Percentiles rank a stretch among this genome's conserved stretches.
Evolutionary conservation across 129 eudicot genomes (phyloP).

Genomic region (Glebionis coronaria): DNA sequence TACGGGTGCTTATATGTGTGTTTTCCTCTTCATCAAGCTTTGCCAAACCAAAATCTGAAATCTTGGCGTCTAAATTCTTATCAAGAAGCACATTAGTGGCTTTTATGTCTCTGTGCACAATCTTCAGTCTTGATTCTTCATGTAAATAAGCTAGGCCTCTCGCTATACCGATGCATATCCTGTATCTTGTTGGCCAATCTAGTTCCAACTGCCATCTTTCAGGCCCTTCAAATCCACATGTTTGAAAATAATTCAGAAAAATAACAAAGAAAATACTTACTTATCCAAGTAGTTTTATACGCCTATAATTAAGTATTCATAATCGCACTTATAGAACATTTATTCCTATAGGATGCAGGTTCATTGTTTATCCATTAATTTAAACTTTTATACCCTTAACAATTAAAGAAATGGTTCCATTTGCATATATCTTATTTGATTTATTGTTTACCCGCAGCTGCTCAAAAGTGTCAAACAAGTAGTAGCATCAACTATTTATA

Average conservation of each 20-base stretch:
- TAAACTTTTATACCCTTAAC: too few species aligned
- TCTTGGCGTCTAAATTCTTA: conserved; percentile 53
- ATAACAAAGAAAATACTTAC: not conserved
- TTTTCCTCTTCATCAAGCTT: conserved; percentile 73
- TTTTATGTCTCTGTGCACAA: conserved; percentile 75
- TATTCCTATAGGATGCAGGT: not conserved
- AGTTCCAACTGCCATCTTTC: conserved; percentile 44
- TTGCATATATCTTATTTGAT: too few species aligned
- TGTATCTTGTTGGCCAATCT: conserved; percentile 70
- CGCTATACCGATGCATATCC: conserved; percentile 62
- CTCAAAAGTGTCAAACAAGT: too few species aligned
- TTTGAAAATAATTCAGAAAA: conserved; percentile 8
- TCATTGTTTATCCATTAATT: too few species aligned
- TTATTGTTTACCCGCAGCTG: too few species aligned
- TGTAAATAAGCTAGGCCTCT: conserved; percentile 69
- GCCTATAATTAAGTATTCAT: not conserved
- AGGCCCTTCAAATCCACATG: conserved; percentile 38
- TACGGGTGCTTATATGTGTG: conserved; percentile 70
- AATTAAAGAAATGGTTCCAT: too few species aligned
- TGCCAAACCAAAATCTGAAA: conserved; percentile 83
- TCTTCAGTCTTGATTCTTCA: conserved; percentile 69
- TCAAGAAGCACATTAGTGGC: conserved; percentile 78
- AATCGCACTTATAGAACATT: not conserved
- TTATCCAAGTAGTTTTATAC: not conserved
- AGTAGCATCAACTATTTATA: too few species aligned